A percentile compares a stretch with the other conserved stretches of the same genome.
phyloP scores from a whole-genome alignment of 306 rosid species.

The Casuarina glauca region DNA sequence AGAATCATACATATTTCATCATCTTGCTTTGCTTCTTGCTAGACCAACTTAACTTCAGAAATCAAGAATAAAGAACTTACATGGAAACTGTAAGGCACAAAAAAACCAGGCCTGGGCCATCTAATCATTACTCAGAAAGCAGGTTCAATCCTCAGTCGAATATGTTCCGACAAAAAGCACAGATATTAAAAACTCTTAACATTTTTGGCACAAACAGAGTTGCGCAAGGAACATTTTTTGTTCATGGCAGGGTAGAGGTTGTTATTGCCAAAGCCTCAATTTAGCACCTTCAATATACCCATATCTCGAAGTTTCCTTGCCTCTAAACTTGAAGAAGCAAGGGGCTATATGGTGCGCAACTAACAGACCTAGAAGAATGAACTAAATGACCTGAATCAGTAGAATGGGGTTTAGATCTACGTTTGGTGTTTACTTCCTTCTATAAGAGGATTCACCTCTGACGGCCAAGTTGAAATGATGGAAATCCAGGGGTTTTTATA shows the following conservation, averaged over 20 bases:
- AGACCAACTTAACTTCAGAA: neutral
- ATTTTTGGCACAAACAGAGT: constrained; percentile 1
- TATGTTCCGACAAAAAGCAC: neutral
- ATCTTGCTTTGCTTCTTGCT: constrained; percentile 22
- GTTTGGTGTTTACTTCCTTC: too few relatives aligned
- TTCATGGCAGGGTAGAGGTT: constrained; percentile 12
- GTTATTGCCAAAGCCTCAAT: constrained; percentile 33
- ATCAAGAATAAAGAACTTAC: neutral
- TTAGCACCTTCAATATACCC: constrained; percentile 34
- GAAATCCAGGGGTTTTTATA: too few relatives aligned
- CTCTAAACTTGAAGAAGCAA: constrained; percentile 31
- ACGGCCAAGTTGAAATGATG: too few relatives aligned
- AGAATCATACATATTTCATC: constrained; percentile 22
- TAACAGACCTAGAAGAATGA: neutral
- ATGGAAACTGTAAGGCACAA: too few relatives aligned
- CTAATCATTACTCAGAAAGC: neutral
- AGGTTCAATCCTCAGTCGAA: neutral
- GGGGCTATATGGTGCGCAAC: constrained; percentile 50
- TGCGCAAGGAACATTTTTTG: neutral
- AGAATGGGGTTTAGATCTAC: neutral
- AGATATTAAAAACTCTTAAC: neutral
- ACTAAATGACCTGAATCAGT: too few relatives aligned
- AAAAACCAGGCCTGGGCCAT: neutral
- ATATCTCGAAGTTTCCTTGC: constrained; percentile 50
- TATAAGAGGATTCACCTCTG: too few relatives aligned